Evolutionary conservation across 495 filamentous ascomycete species (phyloP), one percentile per base, ranked within the genome.

Genomic region (Penicillium turbatum): DNA sequence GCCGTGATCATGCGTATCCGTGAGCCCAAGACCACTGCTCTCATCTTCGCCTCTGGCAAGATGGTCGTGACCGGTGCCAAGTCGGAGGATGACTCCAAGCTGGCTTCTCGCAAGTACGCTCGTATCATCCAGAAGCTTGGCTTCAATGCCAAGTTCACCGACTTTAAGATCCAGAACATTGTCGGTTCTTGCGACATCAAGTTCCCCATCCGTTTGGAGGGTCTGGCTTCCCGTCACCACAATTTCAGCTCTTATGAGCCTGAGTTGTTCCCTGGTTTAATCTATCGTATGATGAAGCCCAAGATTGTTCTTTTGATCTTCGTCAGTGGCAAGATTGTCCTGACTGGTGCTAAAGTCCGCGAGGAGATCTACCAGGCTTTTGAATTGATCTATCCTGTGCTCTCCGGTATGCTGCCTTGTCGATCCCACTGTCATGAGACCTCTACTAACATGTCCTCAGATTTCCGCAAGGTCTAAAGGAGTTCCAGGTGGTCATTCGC

Each of bases 151-250:
- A 97, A 96, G 83, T 98, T 98, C 76, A 96, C 91, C 54, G 93
- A 98, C 72, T 98, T 98, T 81, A 97, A 98, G 82, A 97, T 97
- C 72, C 95, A 98, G 79, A 98, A 98, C 75, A 98, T 98, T 46
- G 93, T 98, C 56, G 93, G 93, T 54, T 96, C 90, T 30, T 97
- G 93, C 71, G 93, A 98, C 66, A 97, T 98, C 81, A 96, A 96
- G 77, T 98, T 98, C 79, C 93, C 93, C 38, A 97, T 98, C 61
- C 90, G 93, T 63, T 79, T 98, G 48, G 93, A 98, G 70, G 93
- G 93, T 70, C 78, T 98, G 60, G 93, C 93, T 6, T 90, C 84
- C 55, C 88, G 90, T 69, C 93, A 98, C 83, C 95, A 97, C 79
- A 92, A 96, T 75, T 98, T 97, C 86, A 95, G 89, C 77, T 96